Evolutionary conservation across 805 yeast species (phyloP), one percentile per base, ranked within the genome.

Genomic region (Teunomyces tritomae): DNA sequence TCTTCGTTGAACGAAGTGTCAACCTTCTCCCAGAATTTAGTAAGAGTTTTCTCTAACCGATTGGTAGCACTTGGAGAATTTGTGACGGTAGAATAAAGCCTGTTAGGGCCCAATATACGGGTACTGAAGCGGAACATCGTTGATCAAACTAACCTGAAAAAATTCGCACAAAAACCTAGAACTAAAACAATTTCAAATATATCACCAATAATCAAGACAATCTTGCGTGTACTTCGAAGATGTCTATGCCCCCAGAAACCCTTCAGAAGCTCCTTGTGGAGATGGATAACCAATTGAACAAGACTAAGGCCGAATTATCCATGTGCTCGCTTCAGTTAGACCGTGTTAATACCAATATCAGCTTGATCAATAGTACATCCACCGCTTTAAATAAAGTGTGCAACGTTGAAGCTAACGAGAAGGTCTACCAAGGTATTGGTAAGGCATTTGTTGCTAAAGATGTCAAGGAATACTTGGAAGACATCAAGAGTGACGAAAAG

Each of bases 381-480:
- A 61, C 74, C 29, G 87, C 85, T 54, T 70, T 89, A 43, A 70
- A 67, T 24, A 54, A 57, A 37, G 53, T 68, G 27, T 71, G 79
- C 37, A 57, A 55, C 43, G 55, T 58, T 3, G 60, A 77, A 10
- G 74, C 70, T 8, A 70, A 70, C 16, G 76, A 79, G 8, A 61
- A 61, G 7, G 91, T 90, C 4, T 90, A 96, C 94, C 81, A 87
- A 61, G 88, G 95, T 4, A 79, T 88, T 30, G 97, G 97, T 27
- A 86, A 85, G 65, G 79, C 89, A 28, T 87, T 85, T 62, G 67
- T 85, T 8, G 63, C 68, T 39, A 74, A 74, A 4, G 71, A 73
- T 26, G 70, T 71, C 2, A 57, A 63, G 3, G 65, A 70, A 3
- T 87, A 87, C 64, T 63, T 77, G 40, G 57, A 62, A 9, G 74